A percentile compares a stretch with the other conserved stretches of the same genome.
Evolutionary conservation across 192 early-diverging fungal species (phyloP).

Genomic region (Irineochytrium annulatum): DNA sequence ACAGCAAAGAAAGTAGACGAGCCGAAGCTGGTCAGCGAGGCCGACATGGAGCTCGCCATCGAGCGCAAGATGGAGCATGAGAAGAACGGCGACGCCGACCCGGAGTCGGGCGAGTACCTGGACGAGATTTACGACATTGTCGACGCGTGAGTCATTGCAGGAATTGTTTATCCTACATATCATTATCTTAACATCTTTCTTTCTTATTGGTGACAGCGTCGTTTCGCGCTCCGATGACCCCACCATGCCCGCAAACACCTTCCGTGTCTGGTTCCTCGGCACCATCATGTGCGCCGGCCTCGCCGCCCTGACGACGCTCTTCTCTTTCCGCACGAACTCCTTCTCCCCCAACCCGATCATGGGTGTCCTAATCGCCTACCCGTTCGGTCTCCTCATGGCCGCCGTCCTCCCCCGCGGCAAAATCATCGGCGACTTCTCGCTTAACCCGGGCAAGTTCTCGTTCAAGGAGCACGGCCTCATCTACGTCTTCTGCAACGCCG

Average conservation of each 20-base stretch:
- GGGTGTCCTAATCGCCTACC: conserved; percentile 67
- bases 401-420: conserved; percentile 54
- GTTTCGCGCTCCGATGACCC: conserved; percentile 69
- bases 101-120: no score
- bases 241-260: conserved; percentile 62
- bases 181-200: no score
- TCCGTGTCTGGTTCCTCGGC: conserved; percentile 71
- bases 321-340: conserved; percentile 14
- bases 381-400: conserved; percentile 63
- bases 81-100: no score
- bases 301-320: not conserved
- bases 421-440: no score
- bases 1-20: no score
- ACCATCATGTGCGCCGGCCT: conserved; percentile 45
- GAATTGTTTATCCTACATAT: no score
- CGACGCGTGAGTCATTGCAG: no score
- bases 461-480: conserved; percentile 69
- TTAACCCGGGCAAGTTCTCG: conserved; percentile 64
- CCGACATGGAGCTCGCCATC: no score
- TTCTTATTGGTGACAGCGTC: conserved; percentile 23
- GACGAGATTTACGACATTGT: no score
- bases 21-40: no score
- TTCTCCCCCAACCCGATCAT: conserved; percentile 26
- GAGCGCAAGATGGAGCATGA: no score
- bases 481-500: conserved; percentile 47